Evolutionary conservation across 208 protist species (phyloP), one percentile per base, ranked within the genome.

Genomic region (Leishmania aethiopica): DNA sequence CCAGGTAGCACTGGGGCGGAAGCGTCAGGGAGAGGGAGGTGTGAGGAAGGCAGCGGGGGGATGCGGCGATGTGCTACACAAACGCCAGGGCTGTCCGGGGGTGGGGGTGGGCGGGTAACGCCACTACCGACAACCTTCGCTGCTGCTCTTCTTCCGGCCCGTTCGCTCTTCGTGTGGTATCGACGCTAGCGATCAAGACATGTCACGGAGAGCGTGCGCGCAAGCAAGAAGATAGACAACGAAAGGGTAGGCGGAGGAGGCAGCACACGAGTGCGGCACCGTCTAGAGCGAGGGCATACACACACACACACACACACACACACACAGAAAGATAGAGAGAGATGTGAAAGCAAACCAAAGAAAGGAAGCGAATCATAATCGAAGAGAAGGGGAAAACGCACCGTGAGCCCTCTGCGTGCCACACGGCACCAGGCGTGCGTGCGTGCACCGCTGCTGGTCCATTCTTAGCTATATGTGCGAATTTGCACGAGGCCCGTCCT

Each of bases 231-330:
- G 51, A 55, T 55, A 13, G 15, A 19, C 11, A 55, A n/a, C 6
- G 5, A 64, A n/a, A 64, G 28, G 28, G 19, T 25, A 32, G 28
- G 6, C 59, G 15, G 28, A 64, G 28, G 28, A 15, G 28, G 59
- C 6, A n/a, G 15, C 51, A 19, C 51, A 55, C 51, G 15, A 55
- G 17, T 0, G 59, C 28, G 59, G 59, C 28, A n/a, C 59, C 15
- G 28, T 28, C 6, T 11, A 64, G 59, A 15, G 28, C 28, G 28
- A 8, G 22, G 28, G 59, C 28, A 64, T 13, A 35, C 22, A 66
- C 66, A 51, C 64, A 57, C 28, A 60, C 60, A 55, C 67, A 75
- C n/a, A 79, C n/a, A n/a, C 59, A 85, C 67, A 55, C 42, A 2
- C 42, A 73, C 69, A 73, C 42, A 66, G 32, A 51, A 40, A 35